Base-by-base conservation (phyloP, 805 yeast genomes). In the Hyphopichia homilentoma region DNA sequence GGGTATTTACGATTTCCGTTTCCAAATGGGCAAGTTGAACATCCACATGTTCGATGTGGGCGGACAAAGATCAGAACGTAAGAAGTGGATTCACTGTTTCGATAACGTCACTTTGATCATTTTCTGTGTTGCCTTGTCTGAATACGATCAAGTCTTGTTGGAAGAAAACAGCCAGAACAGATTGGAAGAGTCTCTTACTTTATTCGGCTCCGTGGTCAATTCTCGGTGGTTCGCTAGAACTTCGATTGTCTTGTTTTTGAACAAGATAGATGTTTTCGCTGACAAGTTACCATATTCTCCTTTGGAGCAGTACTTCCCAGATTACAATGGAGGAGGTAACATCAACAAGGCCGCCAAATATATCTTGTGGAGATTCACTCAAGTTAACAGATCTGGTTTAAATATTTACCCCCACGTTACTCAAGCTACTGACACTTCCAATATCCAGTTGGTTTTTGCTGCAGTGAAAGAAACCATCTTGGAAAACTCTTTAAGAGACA, bases 71-170 rank as follows among this genome's bases (percentile, higher is more conserved):
- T 79, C 94, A 3, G 98, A 93, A 64, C 79, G 98, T 33, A 85
- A 84, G 51, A 90, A 93, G 59, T 93, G 98, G 98, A 88, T 93
- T 40, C 94, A 93, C 59, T 86, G 96, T 52, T 93, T 93, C 49
- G 96, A 88, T 57, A 87, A 88, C 47, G 96, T 89, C 21, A 84
- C 96, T 0, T 69, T 84, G 29, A 82, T 89, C 31, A 85, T 89
- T 38, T 89, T 88, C 54, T 88, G 96, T 57, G 96, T 88, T 15
- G 88, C 97, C 0, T 60, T 89, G 33, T 80, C 90, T 2, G 97
- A 89, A 54, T 89, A 89, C 52, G 96, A 89, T 55, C 96, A 88
- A 59, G 81, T 77, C 3, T 61, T 89, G 38, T 59, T 85, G 37
- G 97, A 86, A 57, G 88, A 84, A 39, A 70, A 76, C 23, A 65